phyloP scores from a whole-genome alignment of 2,329 filamentous ascomycete genomes.

The Calonectria fujianensis region DNA sequence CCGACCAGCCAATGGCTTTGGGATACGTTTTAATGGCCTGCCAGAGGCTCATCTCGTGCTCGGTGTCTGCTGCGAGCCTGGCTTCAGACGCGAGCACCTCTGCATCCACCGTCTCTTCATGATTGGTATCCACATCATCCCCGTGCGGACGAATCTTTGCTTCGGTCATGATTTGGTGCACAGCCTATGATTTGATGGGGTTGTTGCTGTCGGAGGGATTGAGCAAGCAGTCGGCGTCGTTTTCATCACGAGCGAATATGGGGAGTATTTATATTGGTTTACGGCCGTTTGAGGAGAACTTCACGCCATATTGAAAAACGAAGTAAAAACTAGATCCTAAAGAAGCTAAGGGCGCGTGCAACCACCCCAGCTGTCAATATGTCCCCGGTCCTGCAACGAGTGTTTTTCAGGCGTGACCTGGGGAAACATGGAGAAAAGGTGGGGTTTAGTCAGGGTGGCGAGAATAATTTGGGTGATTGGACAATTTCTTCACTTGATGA shows the following conservation, averaged over 20 bases:
- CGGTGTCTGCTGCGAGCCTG: conserved; percentile 62
- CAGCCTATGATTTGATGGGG: not conserved
- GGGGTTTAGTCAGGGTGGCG: conserved; percentile 30
- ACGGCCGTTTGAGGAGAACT: not conserved
- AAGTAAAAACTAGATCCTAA: not conserved
- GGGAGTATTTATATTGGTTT: conserved; percentile 30
- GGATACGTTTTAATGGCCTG: conserved; percentile 65
- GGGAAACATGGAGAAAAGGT: conserved; percentile 33
- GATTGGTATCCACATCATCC: conserved; percentile 50
- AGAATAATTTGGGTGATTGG: conserved; percentile 32
- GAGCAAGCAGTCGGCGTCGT: not conserved
- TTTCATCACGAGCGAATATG: conserved; percentile 1
- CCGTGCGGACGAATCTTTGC: conserved; percentile 38
- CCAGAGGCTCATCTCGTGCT: conserved; percentile 64
- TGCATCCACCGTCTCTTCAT: conserved; percentile 52
- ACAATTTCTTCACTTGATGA: not conserved
- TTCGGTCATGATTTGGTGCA: conserved; percentile 51
- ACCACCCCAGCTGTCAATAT: not conserved
- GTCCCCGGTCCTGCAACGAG: not conserved
- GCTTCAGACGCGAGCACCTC: conserved; percentile 61
- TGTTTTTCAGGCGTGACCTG: conserved; percentile 17
- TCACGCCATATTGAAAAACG: not conserved
- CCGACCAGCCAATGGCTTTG: conserved; percentile 69
- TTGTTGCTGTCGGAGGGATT: not conserved
- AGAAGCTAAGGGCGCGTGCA: not conserved